Base-by-base conservation (phyloP, 306 rosid species). In the Pachyrhizus erosus region DNA sequence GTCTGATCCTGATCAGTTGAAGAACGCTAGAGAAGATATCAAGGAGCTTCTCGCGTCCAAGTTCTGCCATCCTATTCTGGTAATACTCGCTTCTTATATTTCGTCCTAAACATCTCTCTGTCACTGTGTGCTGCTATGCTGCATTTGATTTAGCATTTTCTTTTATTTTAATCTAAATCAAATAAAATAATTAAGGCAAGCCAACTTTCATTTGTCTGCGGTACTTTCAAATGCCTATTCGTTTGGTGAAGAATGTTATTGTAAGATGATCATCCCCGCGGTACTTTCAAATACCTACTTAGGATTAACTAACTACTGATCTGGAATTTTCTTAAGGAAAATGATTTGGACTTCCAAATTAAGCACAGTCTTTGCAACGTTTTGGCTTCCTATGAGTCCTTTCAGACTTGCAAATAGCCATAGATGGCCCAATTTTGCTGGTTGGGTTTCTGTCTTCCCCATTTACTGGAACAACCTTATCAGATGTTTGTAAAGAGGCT, bases 41-140 rank as follows among this genome's bases (percentile, higher is more conserved):
- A 89, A 87, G 86, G 87, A 92, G 78, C 92, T 96, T 54, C 94
- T 96, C 80, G 87, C 69, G 77, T 83, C 92, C 43, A 91, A 84
- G 42, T 93, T 91, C 88, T 90, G 93, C 81, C 98, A 96, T 89
- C 99, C 99, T 17, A 64, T 96, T 76, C 39, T 96, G 91, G 99
- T 96, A 91, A 37, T 13, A 0, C 77, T 82, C 42, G 27, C 3
- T 17, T 66, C 17, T 23, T 43, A 4, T 20, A 67, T 8, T 33
- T 13, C 20, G 2, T 46, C 73, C 18, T 34, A 8, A 21, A 27
- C 8, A 24, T 83, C 24, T 52, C 43, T 9, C 1, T 55, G 29
- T 9, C 48, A 0, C 14, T 6, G 3, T 52, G 51, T 77, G 5
- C 49, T 34, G 12, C 21, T 52, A 7, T 70, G 10, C 45, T 52